Base-by-base conservation (phyloP, 2,329 filamentous ascomycete genomes). In the Spiromastix sp. region DNA sequence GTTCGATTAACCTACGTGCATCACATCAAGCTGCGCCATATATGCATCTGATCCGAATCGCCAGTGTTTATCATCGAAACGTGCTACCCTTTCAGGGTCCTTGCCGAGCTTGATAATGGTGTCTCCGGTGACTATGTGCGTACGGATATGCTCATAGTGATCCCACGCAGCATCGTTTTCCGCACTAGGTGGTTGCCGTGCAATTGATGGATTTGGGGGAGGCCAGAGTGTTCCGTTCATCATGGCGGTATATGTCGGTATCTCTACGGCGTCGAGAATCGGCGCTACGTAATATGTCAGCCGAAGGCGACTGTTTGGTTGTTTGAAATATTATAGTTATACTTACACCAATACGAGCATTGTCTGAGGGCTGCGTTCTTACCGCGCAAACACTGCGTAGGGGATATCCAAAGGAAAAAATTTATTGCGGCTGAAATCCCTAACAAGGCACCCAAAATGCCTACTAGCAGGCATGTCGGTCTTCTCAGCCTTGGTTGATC, bases 1-100 rank as follows among this genome's bases (percentile, higher is more conserved):
- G 1, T n/a, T 16, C 4, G 4, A n/a, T 13, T 21, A 12, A 37
- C 29, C 11, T 33, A 60, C 52, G 34, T 63, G 59, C 37, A 60
- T 60, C 3, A 57, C 50, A 41, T 64, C 59, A 2, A 62, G 37
- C 29, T 52, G 44, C 2, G 45, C 55, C 32, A 56, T 49, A 38
- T 58, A 59, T 3, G 49, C 52, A 20, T 58, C 50, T 12, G 40
- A 17, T 2, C 55, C 57, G 27, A 52, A 40, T 10, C 48, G 50
- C 42, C 52, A 57, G 15, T 43, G 41, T 5, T 41, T 35, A n/a
- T 54, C 48, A 8, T 37, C 38, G 6, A 39, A 37, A 7, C 37
- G 36, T 15, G 38, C 42, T 11, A 38, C 36, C 16, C 26, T 39
- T 5, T 48, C 50, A 0, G 56, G 55, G 32, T 60, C 51, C 32